Conservation (phyloP, 2,329 filamentous ascomycete species). For the Fusarium cicatricum region DNA sequence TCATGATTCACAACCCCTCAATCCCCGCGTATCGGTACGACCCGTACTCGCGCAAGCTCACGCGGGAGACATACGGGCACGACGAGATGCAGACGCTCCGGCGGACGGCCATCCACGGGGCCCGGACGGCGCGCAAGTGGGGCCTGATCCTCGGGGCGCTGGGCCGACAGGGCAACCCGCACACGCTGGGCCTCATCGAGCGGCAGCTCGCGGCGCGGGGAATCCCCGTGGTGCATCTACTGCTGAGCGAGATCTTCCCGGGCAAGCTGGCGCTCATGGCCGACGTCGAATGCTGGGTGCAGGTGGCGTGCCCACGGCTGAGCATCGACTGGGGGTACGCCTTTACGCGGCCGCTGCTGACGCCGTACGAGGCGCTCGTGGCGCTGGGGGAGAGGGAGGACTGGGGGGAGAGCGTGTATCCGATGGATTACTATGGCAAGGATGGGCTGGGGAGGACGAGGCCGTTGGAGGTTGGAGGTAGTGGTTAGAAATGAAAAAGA, state of each 20-base stretch:
- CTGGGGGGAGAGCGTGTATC: slow-evolving; percentile 81
- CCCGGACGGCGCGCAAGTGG: slow-evolving; percentile 85
- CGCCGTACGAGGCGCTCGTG: slow-evolving; percentile 93
- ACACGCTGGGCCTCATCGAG: slow-evolving; percentile 90
- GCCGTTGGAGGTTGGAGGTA: slow-evolving; percentile 46
- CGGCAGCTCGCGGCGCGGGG: slow-evolving; percentile 73
- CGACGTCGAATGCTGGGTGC: slow-evolving; percentile 97
- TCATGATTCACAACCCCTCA: slow-evolving; percentile 97
- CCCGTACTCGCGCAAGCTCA: slow-evolving; percentile 91
- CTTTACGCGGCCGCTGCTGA: slow-evolving; percentile 86
- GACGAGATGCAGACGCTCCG: slow-evolving; percentile 87
- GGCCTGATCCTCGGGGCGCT: slow-evolving; percentile 93
- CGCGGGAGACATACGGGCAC: slow-evolving; percentile 91
- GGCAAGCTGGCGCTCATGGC: slow-evolving; percentile 93
- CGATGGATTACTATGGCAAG: slow-evolving; percentile 98
- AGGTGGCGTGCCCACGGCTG: slow-evolving; percentile 94
- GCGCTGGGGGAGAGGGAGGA: slow-evolving; percentile 82
- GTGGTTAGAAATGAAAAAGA: background rate
- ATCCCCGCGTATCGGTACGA: slow-evolving; percentile 96
- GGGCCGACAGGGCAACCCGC: slow-evolving; percentile 92
- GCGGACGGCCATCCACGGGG: slow-evolving; percentile 76
- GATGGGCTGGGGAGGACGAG: slow-evolving; percentile 88
- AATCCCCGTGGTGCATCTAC: slow-evolving; percentile 83
- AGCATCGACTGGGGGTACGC: slow-evolving; percentile 99
- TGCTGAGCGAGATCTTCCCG: slow-evolving; percentile 95